A percentile compares a stretch with the other conserved stretches of the same genome.
Evolutionary conservation across 192 early-diverging fungal genomes (phyloP).

Genomic region (Geranomyces michiganensis): DNA sequence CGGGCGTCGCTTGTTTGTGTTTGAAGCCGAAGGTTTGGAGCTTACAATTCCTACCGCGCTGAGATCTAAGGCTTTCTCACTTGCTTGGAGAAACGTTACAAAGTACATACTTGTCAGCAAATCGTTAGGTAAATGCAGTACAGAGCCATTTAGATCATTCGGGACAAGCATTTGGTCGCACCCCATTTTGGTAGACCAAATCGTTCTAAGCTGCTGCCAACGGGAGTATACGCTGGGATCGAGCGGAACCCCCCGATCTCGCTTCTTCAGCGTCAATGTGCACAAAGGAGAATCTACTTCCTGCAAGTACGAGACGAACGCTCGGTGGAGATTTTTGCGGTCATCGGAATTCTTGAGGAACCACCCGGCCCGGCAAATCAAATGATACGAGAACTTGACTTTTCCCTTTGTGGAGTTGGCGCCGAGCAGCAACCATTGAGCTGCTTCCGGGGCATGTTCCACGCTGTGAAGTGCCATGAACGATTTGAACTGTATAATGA

Average conservation of each 20-base stretch:
- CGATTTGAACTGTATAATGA: conserved; percentile 1
- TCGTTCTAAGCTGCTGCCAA: conserved; percentile 18
- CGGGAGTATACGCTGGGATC: conserved; percentile 10
- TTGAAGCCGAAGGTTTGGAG: background rate
- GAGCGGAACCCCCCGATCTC: conserved; percentile 5
- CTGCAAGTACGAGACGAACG: conserved; percentile 11
- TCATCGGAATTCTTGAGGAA: conserved; percentile 4
- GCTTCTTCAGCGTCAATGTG: background rate
- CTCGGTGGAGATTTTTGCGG: background rate
- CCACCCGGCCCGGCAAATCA: conserved; percentile 12
- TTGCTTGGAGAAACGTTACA: background rate
- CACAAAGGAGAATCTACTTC: conserved; percentile 6
- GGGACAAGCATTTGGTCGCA: conserved; percentile 2
- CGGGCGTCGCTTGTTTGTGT: conserved; percentile 2
- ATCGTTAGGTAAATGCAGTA: background rate
- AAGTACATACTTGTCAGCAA: conserved; percentile 1
- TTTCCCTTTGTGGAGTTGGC: background rate
- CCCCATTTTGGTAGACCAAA: conserved; percentile 20
- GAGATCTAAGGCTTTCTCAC: conserved; percentile 3
- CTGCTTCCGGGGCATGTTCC: background rate
- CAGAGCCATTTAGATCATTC: conserved; percentile 10
- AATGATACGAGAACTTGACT: conserved; percentile 16
- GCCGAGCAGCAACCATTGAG: conserved; percentile 1
- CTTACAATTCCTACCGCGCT: background rate
- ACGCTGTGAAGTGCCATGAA: conserved; percentile 4